These are phyloP conservation scores for Datisca glomerata DNA, from an alignment of 306 rosid genomes.

Conservation along the genomic window DNA sequence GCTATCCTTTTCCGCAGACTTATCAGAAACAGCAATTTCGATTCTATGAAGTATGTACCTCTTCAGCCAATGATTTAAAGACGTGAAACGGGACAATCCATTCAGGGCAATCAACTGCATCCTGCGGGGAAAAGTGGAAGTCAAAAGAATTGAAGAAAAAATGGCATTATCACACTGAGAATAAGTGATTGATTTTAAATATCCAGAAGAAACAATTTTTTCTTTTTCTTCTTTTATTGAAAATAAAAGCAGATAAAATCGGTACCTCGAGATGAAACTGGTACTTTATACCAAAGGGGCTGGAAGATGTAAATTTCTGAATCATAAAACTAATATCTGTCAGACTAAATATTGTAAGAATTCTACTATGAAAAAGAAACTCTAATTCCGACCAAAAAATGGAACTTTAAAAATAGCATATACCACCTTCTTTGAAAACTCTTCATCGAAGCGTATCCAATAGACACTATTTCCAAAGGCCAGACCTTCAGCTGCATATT, in stretches of 20 bases:
- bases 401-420: no score
- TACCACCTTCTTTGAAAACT: slow-evolving; percentile 75
- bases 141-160: background rate
- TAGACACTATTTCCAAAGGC: slow-evolving; percentile 82
- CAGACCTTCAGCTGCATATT: slow-evolving; percentile 74
- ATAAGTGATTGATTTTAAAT: no score
- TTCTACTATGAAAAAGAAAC: no score
- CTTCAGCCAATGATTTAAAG: slow-evolving; percentile 83
- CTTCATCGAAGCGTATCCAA: slow-evolving; percentile 84
- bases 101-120: slow-evolving; percentile 97
- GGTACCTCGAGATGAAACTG: slow-evolving; percentile 86
- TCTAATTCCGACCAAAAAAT: no score
- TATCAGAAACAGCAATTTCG: no score
- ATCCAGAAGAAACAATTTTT: background rate
- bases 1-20: no score
- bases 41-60: no score
- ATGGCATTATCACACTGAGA: no score
- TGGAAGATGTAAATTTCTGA: slow-evolving; percentile 81
- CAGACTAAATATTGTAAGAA: slow-evolving; percentile 7
- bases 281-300: slow-evolving; percentile 92
- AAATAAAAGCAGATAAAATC: background rate
- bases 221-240: no score
- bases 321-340: slow-evolving; percentile 12
- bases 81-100: slow-evolving; percentile 85
- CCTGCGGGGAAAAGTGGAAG: slow-evolving; percentile 38